These are phyloP conservation scores for Hymenoscyphus albidus DNA, from an alignment of 2,329 filamentous ascomycete genomes.

Conservation along the genomic window DNA sequence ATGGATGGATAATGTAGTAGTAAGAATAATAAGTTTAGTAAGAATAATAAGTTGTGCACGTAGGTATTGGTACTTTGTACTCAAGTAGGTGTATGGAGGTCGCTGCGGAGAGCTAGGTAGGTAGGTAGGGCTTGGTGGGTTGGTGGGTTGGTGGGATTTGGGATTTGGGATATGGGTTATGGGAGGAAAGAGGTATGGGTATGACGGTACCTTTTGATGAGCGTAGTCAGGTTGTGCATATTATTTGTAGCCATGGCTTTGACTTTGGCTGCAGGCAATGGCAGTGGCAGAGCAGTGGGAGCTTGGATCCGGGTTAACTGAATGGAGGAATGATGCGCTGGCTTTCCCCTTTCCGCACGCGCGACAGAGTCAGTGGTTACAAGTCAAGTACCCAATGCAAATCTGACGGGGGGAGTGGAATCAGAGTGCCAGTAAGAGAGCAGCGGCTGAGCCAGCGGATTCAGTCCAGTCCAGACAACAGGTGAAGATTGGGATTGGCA, in stretches of 20 bases:
- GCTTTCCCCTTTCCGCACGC: not conserved
- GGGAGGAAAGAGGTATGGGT: conserved; percentile 21
- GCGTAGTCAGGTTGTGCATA: conserved; percentile 94
- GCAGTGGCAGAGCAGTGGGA: no score
- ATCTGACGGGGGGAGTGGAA: not conserved
- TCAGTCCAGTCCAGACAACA: no score
- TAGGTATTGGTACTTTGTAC: no score
- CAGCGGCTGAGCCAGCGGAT: no score
- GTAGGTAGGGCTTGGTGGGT: not conserved
- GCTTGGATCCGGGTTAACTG: conserved; percentile 21
- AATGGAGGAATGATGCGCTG: conserved; percentile 20
- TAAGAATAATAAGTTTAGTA: not conserved
- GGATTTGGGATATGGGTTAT: conserved; percentile 3
- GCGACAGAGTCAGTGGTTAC: not conserved
- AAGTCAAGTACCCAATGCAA: not conserved
- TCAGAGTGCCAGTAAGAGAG: no score
- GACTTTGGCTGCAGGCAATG: not conserved
- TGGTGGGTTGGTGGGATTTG: conserved; percentile 9
- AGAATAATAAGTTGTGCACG: not conserved
- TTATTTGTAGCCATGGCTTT: conserved; percentile 66
- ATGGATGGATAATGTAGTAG: conserved; percentile 13
- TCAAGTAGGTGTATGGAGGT: no score
- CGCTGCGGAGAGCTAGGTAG: not conserved
- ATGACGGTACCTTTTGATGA: conserved; percentile 82
- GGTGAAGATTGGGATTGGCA: not conserved